Percentiles rank a stretch among this genome's conserved stretches.
phyloP scores from a whole-genome alignment of 2,329 filamentous ascomycete genomes.

The Aspergillus awamori region DNA sequence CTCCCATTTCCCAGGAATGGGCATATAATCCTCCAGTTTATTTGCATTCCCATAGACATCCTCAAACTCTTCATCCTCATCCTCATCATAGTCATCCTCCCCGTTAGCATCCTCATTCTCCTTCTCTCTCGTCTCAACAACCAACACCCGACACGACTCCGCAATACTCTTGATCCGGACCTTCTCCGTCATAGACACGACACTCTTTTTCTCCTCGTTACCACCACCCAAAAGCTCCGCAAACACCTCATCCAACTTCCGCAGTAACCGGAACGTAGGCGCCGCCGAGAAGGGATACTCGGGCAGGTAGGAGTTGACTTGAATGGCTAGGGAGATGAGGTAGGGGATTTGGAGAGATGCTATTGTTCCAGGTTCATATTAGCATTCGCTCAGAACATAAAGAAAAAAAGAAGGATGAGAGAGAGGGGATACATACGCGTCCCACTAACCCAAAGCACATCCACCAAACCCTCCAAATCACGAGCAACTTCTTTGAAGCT shows the following conservation, averaged over 20 bases:
- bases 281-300: conserved; percentile 70
- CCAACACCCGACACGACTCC: conserved; percentile 70
- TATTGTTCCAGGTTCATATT: conserved; percentile 35
- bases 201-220: conserved; percentile 54
- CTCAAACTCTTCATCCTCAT: conserved; percentile 38
- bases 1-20: conserved; percentile 49
- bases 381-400: conserved; percentile 40
- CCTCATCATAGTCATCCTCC: conserved; percentile 43
- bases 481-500: conserved; percentile 70
- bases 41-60: conserved; percentile 27
- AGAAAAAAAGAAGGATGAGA: neutral
- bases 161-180: conserved; percentile 82
- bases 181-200: conserved; percentile 76
- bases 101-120: conserved; percentile 38
- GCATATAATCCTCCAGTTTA: conserved; percentile 43
- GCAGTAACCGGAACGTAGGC: conserved; percentile 70
- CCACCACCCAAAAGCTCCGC: conserved; percentile 64
- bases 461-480: conserved; percentile 74
- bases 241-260: conserved; percentile 83
- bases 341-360: conserved; percentile 82
- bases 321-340: conserved; percentile 73
- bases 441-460: conserved; percentile 83
- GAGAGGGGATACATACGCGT: conserved; percentile 67
- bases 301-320: conserved; percentile 71
- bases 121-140: conserved; percentile 65